phyloP scores from a whole-genome alignment of 31 red algal species.

The Odonthalia washingtoniensis region DNA sequence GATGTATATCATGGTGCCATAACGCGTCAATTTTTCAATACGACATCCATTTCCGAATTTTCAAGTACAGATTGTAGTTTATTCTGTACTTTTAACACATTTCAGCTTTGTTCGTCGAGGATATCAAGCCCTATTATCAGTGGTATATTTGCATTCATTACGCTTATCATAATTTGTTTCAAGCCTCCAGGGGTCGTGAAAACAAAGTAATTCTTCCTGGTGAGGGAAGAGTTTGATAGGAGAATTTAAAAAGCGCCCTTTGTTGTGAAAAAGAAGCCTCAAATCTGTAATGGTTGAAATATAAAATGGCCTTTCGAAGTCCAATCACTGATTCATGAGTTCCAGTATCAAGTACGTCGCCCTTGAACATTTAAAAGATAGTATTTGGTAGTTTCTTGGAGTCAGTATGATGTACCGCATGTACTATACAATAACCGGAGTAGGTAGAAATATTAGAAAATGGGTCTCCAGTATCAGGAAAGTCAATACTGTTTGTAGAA shows the following conservation, averaged over 20 bases:
- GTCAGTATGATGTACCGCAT: neutral
- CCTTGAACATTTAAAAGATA: neutral
- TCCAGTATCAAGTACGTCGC: constrained; percentile 10
- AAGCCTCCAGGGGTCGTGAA: neutral
- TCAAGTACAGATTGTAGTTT: neutral
- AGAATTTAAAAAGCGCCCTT: neutral
- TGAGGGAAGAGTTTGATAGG: neutral
- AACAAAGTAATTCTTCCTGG: neutral
- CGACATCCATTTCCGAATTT: neutral
- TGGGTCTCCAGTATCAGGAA: too few species aligned
- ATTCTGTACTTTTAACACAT: constrained; percentile 6
- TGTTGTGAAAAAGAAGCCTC: neutral
- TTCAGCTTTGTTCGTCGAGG: neutral
- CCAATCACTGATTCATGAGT: constrained; percentile 24
- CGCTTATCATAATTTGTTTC: neutral
- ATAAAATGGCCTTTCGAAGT: neutral
- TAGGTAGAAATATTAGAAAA: neutral
- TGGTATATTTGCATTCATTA: constrained; percentile 14
- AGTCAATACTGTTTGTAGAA: neutral
- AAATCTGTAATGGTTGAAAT: neutral
- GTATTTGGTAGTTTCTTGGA: neutral
- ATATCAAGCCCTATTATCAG: constrained; percentile 27
- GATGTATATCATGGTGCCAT: neutral
- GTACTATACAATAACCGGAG: neutral
- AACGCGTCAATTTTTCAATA: neutral